phyloP scores from a whole-genome alignment of 1,284 basidiomycete genomes.

The Coriolopsis trogii region DNA sequence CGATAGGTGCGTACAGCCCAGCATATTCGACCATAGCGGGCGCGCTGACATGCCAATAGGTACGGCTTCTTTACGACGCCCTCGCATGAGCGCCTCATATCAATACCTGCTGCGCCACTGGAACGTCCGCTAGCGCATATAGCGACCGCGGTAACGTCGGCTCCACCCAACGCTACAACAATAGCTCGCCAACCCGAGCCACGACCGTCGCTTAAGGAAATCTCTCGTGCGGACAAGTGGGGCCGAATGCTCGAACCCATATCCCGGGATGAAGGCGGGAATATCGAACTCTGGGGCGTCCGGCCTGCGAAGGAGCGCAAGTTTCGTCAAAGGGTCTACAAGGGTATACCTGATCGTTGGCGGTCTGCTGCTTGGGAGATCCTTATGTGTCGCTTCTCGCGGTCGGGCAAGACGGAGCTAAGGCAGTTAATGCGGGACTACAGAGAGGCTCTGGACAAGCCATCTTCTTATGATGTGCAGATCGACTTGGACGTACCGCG shows the following conservation, averaged over 20 bases:
- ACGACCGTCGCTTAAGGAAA: constrained; percentile 62
- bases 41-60: constrained; percentile 41
- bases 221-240: constrained; percentile 83
- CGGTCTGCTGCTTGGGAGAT: constrained; percentile 90
- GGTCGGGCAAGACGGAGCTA: constrained; percentile 46
- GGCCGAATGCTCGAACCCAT: constrained; percentile 79
- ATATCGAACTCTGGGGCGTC: constrained; percentile 77
- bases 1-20: constrained; percentile 67
- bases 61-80: constrained; percentile 85
- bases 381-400: constrained; percentile 58
- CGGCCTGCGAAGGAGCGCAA: constrained; percentile 64
- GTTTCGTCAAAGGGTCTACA: constrained; percentile 80
- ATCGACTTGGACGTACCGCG: constrained; percentile 98
- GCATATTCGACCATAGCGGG: background rate
- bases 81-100: constrained; percentile 78
- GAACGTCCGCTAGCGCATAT: constrained; percentile 57
- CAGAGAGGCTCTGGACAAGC: constrained; percentile 67
- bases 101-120: constrained; percentile 66
- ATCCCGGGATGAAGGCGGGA: constrained; percentile 74
- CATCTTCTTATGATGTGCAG: constrained; percentile 92
- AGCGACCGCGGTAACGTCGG: constrained; percentile 44
- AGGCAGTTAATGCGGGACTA: constrained; percentile 58
- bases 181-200: constrained; percentile 45
- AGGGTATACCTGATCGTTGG: constrained; percentile 98
- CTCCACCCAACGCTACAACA: constrained; percentile 34